Percentiles rank a stretch among this genome's conserved stretches.
These are phyloP conservation scores for Phytophthora idaei DNA, from an alignment of 352 stramenopile species.

Conservation along the genomic window DNA sequence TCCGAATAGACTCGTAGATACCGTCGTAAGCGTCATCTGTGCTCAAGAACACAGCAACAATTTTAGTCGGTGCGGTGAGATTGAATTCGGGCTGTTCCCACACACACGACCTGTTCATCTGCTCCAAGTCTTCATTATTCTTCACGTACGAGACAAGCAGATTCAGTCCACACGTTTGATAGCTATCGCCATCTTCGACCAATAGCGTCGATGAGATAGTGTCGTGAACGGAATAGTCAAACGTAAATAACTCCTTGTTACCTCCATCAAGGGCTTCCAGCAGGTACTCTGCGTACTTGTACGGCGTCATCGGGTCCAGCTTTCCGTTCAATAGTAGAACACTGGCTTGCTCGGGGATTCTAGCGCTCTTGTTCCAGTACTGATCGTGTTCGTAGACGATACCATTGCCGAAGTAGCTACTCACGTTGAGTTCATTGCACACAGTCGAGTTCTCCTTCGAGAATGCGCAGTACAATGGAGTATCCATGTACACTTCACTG, in stretches of 20 bases:
- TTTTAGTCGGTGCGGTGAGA: conserved; percentile 18
- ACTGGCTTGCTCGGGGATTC: conserved; percentile 37
- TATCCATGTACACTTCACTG: conserved; percentile 21
- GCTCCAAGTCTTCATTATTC: conserved; percentile 31
- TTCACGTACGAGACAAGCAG: conserved; percentile 49
- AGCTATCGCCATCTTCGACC: conserved; percentile 16
- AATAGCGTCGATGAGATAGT: conserved; percentile 39
- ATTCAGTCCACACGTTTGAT: conserved; percentile 42
- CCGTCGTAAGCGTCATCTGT: conserved; percentile 46
- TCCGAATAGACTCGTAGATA: conserved; percentile 21
- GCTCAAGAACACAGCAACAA: conserved; percentile 22
- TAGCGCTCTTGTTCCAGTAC: conserved; percentile 54
- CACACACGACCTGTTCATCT: conserved; percentile 48
- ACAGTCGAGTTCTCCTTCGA: conserved; percentile 42
- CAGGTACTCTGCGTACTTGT: conserved; percentile 50
- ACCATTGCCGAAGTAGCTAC: conserved; percentile 7
- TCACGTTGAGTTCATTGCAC: conserved; percentile 24
- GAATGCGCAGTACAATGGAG: conserved; percentile 58
- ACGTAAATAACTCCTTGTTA: conserved; percentile 47
- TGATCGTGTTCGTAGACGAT: conserved; percentile 52
- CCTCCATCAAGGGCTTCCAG: conserved; percentile 31
- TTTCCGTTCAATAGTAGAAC: conserved; percentile 54
- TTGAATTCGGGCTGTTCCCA: conserved; percentile 26
- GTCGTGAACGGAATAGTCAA: conserved; percentile 47
- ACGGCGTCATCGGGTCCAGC: conserved; percentile 46